Evolutionary conservation across 1,284 basidiomycete genomes (phyloP), one percentile per base, ranked within the genome.

Genomic region (Ceratobasidium sp.): DNA sequence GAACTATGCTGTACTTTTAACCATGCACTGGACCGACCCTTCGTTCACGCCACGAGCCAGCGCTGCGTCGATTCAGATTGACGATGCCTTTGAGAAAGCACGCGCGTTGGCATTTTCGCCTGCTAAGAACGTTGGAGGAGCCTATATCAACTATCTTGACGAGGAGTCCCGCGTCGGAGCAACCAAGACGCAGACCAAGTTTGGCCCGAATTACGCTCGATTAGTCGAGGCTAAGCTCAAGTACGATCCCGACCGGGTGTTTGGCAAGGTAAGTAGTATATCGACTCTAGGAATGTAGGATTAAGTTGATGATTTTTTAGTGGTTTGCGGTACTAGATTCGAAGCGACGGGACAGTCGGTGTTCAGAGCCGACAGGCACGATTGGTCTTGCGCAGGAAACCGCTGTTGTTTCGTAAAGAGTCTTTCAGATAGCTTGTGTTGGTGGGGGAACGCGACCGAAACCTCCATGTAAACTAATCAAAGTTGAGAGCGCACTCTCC

Each of bases 61-160:
- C 56, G 48, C 66, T 46, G 67, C 52, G 20, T 75, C 78, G 23
- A 54, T 61, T 28, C 56, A 38, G 10, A 65, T 59, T 26, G 71
- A 75, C 64, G 23, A 52, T 5, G 26, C 50, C 1, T 68, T 68
- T 17, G 33, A 54, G 42, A n/a, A 68, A 4, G 33, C 66, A 3
- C 66, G 66, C 28, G 50, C 48, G 3, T 15, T n/a, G 13, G 48
- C 28, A 9, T 68, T 68, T 68, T 54, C 66, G 9, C 48, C 66
- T n/a, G 48, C 66, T 23, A 52, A 67, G 28, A 66, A 77, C 38
- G 44, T 77, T 26, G 75, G 75, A 17, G 66, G 44, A 38, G 38
- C 50, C 7, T 79, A 77, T 46, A 28, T 68, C 26, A 77, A 79
- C 38, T 77, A 79, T 52, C 64, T 74, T 20, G 78, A 78, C 67